These are phyloP conservation scores for Stramenopiles sp. DNA, from an alignment of 352 stramenopile genomes.

Conservation along the genomic window DNA sequence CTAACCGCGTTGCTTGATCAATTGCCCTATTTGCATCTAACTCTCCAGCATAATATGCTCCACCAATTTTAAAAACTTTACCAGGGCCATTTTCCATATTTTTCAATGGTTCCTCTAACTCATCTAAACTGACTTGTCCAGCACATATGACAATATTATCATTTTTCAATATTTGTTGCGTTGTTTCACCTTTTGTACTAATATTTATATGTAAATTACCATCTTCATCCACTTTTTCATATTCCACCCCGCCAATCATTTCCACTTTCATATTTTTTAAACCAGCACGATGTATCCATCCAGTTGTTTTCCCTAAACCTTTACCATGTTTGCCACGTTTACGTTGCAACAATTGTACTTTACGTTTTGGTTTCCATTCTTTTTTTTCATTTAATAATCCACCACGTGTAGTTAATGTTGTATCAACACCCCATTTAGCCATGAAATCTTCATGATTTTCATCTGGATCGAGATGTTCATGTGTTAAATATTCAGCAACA, in stretches of 20 bases:
- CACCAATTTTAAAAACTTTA: slow-evolving; percentile 80
- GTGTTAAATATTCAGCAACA: slow-evolving; percentile 77
- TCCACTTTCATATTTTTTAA: slow-evolving; percentile 67
- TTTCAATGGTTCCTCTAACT: slow-evolving; percentile 46
- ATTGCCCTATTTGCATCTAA: slow-evolving; percentile 91
- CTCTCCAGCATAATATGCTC: slow-evolving; percentile 75
- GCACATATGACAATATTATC: slow-evolving; percentile 88
- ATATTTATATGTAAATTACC: slow-evolving; percentile 79
- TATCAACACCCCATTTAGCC: slow-evolving; percentile 81
- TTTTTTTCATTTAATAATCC: slow-evolving; percentile 42
- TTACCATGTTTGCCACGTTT: slow-evolving; percentile 75
- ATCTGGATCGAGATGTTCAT: slow-evolving; percentile 48
- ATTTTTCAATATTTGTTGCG: slow-evolving; percentile 59
- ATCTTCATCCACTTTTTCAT: slow-evolving; percentile 78
- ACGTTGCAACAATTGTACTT: slow-evolving; percentile 80
- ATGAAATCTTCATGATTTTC: slow-evolving; percentile 56
- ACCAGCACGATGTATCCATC: slow-evolving; percentile 83
- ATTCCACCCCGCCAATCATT: slow-evolving; percentile 73
- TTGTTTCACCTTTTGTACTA: slow-evolving; percentile 31
- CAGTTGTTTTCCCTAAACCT: slow-evolving; percentile 78
- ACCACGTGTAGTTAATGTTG: slow-evolving; percentile 43
- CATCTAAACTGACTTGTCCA: slow-evolving; percentile 66
- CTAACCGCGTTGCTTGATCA: slow-evolving; percentile 73
- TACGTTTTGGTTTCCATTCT: slow-evolving; percentile 29
- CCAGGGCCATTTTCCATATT: too few species aligned